Percentiles rank a stretch among this genome's conserved stretches.
These are phyloP conservation scores for Candida palmyrensis DNA, from an alignment of 805 yeast genomes.

Conservation along the genomic window DNA sequence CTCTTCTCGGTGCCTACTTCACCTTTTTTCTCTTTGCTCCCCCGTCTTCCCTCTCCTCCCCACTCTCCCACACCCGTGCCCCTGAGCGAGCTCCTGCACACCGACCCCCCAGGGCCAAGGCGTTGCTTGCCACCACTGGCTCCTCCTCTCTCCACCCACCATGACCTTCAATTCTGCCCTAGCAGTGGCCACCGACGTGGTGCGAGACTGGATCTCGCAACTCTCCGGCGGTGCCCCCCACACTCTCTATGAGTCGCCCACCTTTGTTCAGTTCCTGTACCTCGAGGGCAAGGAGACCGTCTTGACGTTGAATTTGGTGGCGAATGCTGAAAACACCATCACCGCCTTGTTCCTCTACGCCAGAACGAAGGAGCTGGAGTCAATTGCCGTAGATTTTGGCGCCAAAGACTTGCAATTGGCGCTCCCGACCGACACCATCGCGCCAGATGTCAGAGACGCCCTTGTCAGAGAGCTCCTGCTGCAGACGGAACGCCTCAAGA, in stretches of 20 bases:
- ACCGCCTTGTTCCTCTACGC: constrained; percentile 2
- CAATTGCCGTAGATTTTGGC: background rate
- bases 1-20: too few relatives aligned
- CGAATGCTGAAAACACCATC: background rate
- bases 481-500: background rate
- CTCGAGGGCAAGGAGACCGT: background rate
- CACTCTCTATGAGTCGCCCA: constrained; percentile 1
- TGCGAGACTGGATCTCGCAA: constrained; percentile 1
- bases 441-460: background rate
- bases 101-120: too few relatives aligned
- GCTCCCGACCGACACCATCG: constrained; percentile 2
- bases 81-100: too few relatives aligned
- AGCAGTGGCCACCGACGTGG: background rate
- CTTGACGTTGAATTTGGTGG: background rate
- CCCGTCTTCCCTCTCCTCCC: too few relatives aligned
- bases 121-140: too few relatives aligned
- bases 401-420: background rate
- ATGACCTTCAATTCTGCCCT: constrained; percentile 1
- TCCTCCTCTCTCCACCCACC: too few relatives aligned
- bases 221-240: background rate
- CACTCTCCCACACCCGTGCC: too few relatives aligned
- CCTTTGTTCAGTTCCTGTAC: constrained; percentile 3
- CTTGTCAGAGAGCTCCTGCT: background rate
- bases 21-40: too few relatives aligned
- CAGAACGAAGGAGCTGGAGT: background rate